These are phyloP conservation scores for Juncus effusus DNA, from an alignment of 176 grass and related monocot species.

Conservation along the genomic window DNA sequence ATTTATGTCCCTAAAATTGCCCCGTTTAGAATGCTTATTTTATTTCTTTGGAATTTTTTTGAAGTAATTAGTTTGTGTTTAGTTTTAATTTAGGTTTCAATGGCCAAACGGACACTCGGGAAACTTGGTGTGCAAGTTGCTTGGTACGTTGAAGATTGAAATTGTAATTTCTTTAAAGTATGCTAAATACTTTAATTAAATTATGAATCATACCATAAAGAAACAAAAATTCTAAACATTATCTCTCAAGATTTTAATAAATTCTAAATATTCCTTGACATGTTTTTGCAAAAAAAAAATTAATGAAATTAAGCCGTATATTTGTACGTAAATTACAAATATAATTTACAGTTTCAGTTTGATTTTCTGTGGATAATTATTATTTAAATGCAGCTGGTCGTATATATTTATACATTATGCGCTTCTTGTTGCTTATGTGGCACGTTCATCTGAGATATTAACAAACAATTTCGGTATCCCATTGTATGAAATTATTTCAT, in stretches of 20 bases:
- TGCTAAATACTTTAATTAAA: too few relatives aligned
- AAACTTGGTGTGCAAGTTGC: slow-evolving; percentile 67
- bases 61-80: neutral
- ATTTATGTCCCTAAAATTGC: too few relatives aligned
- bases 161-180: slow-evolving; percentile 3
- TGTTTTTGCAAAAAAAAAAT: too few relatives aligned
- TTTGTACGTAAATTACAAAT: slow-evolving; percentile 1
- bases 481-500: slow-evolving; percentile 44
- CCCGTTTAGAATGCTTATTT: too few relatives aligned
- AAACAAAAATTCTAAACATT: neutral
- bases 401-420: slow-evolving; percentile 99
- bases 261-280: neutral
- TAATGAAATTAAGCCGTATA: neutral
- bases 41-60: too few relatives aligned
- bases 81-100: slow-evolving; percentile 68
- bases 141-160: slow-evolving; percentile 53
- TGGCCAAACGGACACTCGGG: slow-evolving; percentile 83
- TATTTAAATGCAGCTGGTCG: slow-evolving; percentile 52
- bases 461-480: slow-evolving; percentile 68
- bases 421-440: slow-evolving; percentile 89
- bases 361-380: neutral
- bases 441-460: slow-evolving; percentile 94
- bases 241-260: slow-evolving; percentile 1
- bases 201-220: neutral
- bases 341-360: neutral